phyloP scores from a whole-genome alignment of 2,329 filamentous ascomycete species.

The Alternaria tenuissima region DNA sequence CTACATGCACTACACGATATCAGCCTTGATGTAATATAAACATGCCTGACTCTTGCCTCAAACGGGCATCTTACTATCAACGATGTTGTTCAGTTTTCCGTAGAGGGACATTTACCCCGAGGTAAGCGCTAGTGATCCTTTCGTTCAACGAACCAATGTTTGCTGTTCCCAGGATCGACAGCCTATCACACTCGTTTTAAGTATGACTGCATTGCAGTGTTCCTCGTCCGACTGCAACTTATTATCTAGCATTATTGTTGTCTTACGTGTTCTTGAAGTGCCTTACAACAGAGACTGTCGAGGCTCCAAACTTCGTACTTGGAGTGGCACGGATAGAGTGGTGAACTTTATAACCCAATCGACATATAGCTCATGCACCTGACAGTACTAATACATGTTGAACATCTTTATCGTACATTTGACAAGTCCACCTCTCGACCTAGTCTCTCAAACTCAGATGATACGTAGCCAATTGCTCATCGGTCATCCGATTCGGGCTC shows the following conservation, averaged over 20 bases:
- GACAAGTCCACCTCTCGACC: not conserved
- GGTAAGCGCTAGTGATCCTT: not conserved
- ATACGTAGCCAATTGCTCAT: conserved; percentile 67
- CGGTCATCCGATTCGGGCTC: conserved; percentile 74
- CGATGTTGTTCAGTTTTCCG: not conserved
- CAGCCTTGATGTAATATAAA: not conserved
- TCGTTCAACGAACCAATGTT: too few relatives aligned
- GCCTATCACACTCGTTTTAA: not conserved
- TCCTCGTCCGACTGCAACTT: not conserved
- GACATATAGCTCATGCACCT: not conserved
- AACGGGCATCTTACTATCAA: not conserved
- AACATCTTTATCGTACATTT: not conserved
- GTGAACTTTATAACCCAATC: not conserved
- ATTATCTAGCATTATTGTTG: too few relatives aligned
- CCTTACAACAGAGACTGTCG: not conserved
- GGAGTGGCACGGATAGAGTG: too few relatives aligned
- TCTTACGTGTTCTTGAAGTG: fast-evolving
- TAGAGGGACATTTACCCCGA: not conserved
- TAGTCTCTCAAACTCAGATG: conserved; percentile 55
- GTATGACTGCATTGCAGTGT: not conserved
- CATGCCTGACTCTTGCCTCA: not conserved
- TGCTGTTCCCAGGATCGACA: not conserved
- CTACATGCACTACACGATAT: not conserved
- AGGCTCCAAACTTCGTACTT: not conserved
- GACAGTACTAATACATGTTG: not conserved